Evolutionary conservation across 164 flowering plant species (phyloP).

Genomic region (Umbellularia californica): DNA sequence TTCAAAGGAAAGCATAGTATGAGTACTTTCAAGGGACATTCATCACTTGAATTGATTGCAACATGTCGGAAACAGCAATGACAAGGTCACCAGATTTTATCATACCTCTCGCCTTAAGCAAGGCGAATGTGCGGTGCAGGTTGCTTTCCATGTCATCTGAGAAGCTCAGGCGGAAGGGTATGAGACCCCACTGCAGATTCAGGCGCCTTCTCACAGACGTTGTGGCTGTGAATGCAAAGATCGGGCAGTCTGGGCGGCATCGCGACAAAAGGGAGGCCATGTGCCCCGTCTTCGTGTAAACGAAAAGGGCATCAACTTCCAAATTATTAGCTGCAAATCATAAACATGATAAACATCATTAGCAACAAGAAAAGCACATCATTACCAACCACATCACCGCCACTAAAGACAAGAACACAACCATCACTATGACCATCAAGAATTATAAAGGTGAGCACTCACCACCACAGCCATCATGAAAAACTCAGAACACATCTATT

Average conservation of each 20-base stretch:
- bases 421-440: not conserved
- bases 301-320: slow-evolving; percentile 89
- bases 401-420: not conserved
- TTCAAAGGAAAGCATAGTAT: not conserved
- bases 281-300: slow-evolving; percentile 78
- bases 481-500: not conserved
- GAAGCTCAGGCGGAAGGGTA: slow-evolving; percentile 83
- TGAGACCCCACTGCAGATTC: slow-evolving; percentile 94
- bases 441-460: not conserved
- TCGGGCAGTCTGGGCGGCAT: slow-evolving; percentile 96
- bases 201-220: slow-evolving; percentile 78
- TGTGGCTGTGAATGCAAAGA: slow-evolving; percentile 81
- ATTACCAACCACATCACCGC: not conserved
- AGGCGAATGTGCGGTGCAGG: slow-evolving; percentile 75
- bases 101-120: slow-evolving; percentile 93
- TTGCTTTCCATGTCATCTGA: slow-evolving; percentile 95
- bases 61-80: slow-evolving; percentile 89
- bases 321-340: slow-evolving; percentile 74
- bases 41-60: slow-evolving; percentile 97
- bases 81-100: slow-evolving; percentile 88
- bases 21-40: slow-evolving; percentile 59
- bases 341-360: not conserved
- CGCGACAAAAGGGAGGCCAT: slow-evolving; percentile 97
- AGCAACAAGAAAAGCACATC: not conserved
- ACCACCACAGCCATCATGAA: not conserved